A percentile compares a stretch with the other conserved stretches of the same genome.
These are phyloP conservation scores for Penicillium polonicum DNA, from an alignment of 2,329 filamentous ascomycete genomes.

Conservation along the genomic window DNA sequence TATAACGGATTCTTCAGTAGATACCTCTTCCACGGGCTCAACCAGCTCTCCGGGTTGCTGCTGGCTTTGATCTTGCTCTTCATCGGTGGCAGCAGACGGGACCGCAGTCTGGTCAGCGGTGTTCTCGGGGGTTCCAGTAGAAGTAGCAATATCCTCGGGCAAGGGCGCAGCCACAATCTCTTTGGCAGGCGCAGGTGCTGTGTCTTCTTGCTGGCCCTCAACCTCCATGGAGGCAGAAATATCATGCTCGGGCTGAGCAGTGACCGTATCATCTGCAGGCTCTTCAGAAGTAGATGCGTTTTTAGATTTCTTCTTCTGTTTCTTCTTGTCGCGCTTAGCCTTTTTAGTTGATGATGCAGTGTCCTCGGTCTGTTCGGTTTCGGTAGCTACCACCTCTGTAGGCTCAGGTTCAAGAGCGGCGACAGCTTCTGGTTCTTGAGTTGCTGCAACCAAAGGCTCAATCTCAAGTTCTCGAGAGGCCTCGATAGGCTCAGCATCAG, in stretches of 20 bases:
- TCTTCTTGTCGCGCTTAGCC: conserved; percentile 17
- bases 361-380: conserved; percentile 7
- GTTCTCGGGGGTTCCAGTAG: neutral
- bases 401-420: neutral
- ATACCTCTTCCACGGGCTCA: neutral
- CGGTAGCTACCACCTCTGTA: neutral
- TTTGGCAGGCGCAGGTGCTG: neutral
- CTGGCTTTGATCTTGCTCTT: neutral
- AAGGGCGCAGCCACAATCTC: neutral
- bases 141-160: neutral
- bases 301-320: conserved; percentile 19
- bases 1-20: neutral
- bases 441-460: neutral
- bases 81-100: neutral
- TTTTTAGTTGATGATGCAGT: conserved; percentile 14
- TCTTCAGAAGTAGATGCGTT: conserved; percentile 5
- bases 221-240: neutral
- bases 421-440: neutral
- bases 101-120: neutral
- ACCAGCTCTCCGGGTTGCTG: neutral
- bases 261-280: neutral
- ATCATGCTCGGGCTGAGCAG: conserved; percentile 3
- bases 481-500: conserved; percentile 6
- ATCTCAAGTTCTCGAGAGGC: neutral
- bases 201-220: neutral